A percentile compares a stretch with the other conserved stretches of the same genome.
Evolutionary conservation across 108 stramenopile species (phyloP).

Genomic region (Aurantiochytrium sp.): DNA sequence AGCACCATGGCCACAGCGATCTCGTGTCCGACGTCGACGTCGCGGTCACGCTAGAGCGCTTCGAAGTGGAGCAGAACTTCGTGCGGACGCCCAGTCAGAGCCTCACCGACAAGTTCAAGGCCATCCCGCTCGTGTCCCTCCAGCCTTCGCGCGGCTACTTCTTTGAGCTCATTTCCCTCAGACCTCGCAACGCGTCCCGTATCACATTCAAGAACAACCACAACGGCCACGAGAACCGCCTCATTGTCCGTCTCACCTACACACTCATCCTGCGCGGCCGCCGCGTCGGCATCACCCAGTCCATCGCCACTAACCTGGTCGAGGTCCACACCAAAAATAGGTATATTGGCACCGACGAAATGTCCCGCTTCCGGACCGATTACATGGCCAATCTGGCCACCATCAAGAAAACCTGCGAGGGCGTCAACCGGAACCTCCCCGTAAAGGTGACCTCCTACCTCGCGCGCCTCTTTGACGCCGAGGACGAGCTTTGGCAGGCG

Average conservation of each 20-base stretch:
- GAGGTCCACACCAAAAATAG: background rate
- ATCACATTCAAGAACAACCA: constrained; percentile 10
- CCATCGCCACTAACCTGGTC: background rate
- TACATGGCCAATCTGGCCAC: background rate
- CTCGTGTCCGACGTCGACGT: background rate
- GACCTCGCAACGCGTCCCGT: background rate
- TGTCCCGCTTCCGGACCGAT: background rate
- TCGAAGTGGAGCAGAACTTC: background rate
- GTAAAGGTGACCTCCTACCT: background rate
- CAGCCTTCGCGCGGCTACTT: background rate
- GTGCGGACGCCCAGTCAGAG: background rate
- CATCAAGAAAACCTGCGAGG: background rate
- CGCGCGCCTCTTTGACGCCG: background rate
- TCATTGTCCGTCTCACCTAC: background rate
- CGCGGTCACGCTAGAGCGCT: background rate
- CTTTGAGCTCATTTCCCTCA: background rate
- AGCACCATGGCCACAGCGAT: background rate
- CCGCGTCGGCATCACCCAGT: background rate
- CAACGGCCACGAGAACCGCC: background rate
- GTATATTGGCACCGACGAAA: background rate
- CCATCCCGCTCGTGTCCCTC: background rate
- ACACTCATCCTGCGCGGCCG: background rate
- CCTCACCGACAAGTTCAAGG: background rate
- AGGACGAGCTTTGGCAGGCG: background rate
- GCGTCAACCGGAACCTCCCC: background rate